These are phyloP conservation scores for Arachnopeziza araneosa DNA, from an alignment of 2,329 filamentous ascomycete species.

Conservation along the genomic window DNA sequence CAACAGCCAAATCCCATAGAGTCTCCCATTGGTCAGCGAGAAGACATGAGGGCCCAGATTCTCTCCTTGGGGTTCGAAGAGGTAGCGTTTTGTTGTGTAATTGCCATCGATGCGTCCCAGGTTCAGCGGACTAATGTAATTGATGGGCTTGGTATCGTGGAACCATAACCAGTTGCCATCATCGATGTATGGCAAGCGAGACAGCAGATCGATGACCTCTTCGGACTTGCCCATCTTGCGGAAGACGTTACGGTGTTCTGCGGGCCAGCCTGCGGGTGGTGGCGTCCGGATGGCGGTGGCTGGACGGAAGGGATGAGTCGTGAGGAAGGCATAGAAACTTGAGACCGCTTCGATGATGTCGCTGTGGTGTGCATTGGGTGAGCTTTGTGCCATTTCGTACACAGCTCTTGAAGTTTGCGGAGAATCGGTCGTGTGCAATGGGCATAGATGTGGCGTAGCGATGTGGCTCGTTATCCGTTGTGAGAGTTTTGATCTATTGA, in stretches of 20 bases:
- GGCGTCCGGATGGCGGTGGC: slow-evolving; percentile 7
- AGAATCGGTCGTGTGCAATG: too few relatives aligned
- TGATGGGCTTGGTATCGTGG: slow-evolving; percentile 10
- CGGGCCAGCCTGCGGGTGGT: slow-evolving; percentile 8
- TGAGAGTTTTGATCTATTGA: too few relatives aligned
- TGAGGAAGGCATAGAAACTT: slow-evolving; percentile 12
- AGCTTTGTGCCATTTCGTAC: too few relatives aligned
- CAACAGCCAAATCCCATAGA: slow-evolving; percentile 9
- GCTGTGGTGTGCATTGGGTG: not conserved
- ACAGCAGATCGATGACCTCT: slow-evolving; percentile 8
- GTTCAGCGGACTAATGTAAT: slow-evolving; percentile 5
- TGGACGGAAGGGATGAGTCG: slow-evolving; percentile 5
- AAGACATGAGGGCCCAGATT: slow-evolving; percentile 3
- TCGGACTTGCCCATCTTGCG: slow-evolving; percentile 13
- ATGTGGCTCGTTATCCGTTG: too few relatives aligned
- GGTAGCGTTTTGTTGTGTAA: too few relatives aligned
- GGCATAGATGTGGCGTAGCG: too few relatives aligned
- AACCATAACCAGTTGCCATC: slow-evolving; percentile 8
- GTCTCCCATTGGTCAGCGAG: slow-evolving; percentile 7
- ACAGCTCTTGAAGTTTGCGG: too few relatives aligned
- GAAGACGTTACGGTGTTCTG: slow-evolving; percentile 1
- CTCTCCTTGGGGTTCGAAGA: too few relatives aligned
- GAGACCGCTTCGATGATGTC: slow-evolving; percentile 5
- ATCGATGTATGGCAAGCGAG: slow-evolving; percentile 9
- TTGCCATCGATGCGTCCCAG: slow-evolving; percentile 2